Percentiles rank a stretch among this genome's conserved stretches.
phyloP scores from a whole-genome alignment of 306 rosid species.

The Cucurbita maxima region DNA sequence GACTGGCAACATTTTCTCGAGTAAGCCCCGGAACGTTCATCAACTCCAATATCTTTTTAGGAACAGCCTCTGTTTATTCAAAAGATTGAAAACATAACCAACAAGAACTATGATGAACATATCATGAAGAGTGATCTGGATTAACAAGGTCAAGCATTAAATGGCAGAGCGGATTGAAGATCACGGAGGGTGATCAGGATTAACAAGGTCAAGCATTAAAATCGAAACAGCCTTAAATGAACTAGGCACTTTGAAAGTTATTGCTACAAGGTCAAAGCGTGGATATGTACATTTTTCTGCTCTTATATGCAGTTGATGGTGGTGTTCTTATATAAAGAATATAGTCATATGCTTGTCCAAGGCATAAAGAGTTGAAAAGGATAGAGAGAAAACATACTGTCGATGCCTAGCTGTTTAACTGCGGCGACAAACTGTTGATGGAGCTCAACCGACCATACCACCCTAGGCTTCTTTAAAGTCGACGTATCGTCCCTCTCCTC shows the following conservation, averaged over 20 bases:
- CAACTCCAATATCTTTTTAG: conserved; percentile 91
- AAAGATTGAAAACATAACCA: not conserved
- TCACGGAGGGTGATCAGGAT: not conserved
- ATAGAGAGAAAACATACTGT: conserved; percentile 46
- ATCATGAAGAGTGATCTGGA: not conserved
- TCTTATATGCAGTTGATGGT: not conserved
- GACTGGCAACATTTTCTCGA: conserved; percentile 98
- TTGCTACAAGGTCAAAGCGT: not conserved
- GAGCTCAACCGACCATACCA: conserved; percentile 97
- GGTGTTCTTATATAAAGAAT: not conserved
- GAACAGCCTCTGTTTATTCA: conserved; percentile 74
- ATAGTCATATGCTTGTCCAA: not conserved
- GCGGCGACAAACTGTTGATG: conserved; percentile 98
- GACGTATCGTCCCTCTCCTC: conserved; percentile 92
- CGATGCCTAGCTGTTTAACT: conserved; percentile 88
- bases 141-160: not conserved
- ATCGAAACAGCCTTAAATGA: not conserved
- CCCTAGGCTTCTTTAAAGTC: conserved; percentile 78
- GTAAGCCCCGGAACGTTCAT: conserved; percentile 99
- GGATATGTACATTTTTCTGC: not conserved
- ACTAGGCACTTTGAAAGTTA: not conserved
- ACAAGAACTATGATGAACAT: not conserved
- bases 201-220: not conserved
- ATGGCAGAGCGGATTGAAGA: not conserved
- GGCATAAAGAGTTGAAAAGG: not conserved